phyloP scores from a whole-genome alignment of 441 rosid species.

The Euphorbia corollata region DNA sequence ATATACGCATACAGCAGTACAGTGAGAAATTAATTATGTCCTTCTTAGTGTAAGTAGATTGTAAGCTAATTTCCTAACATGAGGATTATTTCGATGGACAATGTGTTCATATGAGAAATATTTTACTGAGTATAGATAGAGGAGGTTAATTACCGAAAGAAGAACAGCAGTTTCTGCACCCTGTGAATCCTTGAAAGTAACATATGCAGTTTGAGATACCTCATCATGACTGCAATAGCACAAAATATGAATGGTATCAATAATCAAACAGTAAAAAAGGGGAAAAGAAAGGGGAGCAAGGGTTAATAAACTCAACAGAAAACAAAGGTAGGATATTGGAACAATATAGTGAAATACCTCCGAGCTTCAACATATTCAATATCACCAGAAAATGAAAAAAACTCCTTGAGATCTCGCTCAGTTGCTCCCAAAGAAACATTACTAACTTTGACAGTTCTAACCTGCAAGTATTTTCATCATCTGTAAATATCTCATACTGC shows the following conservation, averaged over 20 bases:
- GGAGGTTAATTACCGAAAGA: conserved; percentile 47
- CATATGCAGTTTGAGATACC: conserved; percentile 57
- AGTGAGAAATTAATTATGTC: neutral
- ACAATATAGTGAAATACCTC: conserved; percentile 35
- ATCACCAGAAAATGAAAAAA: conserved; percentile 85
- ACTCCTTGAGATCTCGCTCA: conserved; percentile 70
- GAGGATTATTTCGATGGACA: neutral
- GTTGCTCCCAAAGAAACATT: conserved; percentile 66
- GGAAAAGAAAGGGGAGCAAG: neutral
- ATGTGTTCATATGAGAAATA: neutral
- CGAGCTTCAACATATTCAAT: conserved; percentile 65
- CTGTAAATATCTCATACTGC: neutral
- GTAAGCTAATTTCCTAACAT: neutral
- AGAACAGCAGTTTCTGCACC: conserved; percentile 91
- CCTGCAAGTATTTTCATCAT: conserved; percentile 30
- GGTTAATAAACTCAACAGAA: conserved; percentile 3
- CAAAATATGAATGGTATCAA: conserved; percentile 6
- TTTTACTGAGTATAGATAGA: neutral
- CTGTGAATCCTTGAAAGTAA: conserved; percentile 77
- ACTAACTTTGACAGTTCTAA: conserved; percentile 63
- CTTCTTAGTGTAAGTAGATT: neutral
- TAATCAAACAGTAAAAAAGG: neutral
- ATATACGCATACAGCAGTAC: neutral
- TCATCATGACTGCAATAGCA: conserved; percentile 44
- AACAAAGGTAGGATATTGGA: neutral